Percentiles rank a stretch among this genome's conserved stretches.
These are phyloP conservation scores for Coprinopsis cinerea DNA, from an alignment of 768 basidiomycete species.

Conservation along the genomic window DNA sequence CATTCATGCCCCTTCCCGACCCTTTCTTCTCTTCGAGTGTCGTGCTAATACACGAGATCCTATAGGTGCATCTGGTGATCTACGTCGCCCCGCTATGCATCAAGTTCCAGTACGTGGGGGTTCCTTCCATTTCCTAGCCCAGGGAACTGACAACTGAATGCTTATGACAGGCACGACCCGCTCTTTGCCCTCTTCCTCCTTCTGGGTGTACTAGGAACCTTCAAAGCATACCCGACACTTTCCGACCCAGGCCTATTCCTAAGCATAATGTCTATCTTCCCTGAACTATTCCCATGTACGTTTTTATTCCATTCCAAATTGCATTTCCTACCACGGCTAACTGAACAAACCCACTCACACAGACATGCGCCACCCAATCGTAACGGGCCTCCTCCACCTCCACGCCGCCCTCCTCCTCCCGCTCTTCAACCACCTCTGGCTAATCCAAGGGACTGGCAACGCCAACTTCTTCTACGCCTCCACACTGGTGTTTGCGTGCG, in stretches of 20 bases:
- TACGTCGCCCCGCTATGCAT: constrained; percentile 83
- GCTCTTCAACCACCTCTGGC: constrained; percentile 89
- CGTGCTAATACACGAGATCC: neutral
- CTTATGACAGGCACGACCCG: constrained; percentile 62
- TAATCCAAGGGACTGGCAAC: constrained; percentile 87
- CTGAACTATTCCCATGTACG: constrained; percentile 79
- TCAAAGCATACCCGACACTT: constrained; percentile 90
- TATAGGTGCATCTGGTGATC: constrained; percentile 72
- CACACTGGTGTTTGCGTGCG: constrained; percentile 88
- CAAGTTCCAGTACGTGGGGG: constrained; percentile 77
- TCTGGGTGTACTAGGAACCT: constrained; percentile 69
- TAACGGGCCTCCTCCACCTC: constrained; percentile 74
- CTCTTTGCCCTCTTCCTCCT: constrained; percentile 76
- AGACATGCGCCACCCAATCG: constrained; percentile 85
- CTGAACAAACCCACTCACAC: constrained; percentile 1
- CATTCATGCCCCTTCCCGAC: too few relatives aligned
- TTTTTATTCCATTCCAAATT: constrained; percentile 13
- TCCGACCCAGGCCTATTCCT: constrained; percentile 86
- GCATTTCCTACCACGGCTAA: neutral
- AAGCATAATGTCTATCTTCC: constrained; percentile 75
- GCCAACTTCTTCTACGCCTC: constrained; percentile 98
- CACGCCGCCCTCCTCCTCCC: constrained; percentile 85
- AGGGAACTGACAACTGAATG: neutral
- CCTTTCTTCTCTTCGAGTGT: neutral
- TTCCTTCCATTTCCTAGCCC: neutral